A percentile compares a stretch with the other conserved stretches of the same genome.
These are phyloP conservation scores for Cladorrhinum samala DNA, from an alignment of 495 filamentous ascomycete genomes.

Conservation along the genomic window DNA sequence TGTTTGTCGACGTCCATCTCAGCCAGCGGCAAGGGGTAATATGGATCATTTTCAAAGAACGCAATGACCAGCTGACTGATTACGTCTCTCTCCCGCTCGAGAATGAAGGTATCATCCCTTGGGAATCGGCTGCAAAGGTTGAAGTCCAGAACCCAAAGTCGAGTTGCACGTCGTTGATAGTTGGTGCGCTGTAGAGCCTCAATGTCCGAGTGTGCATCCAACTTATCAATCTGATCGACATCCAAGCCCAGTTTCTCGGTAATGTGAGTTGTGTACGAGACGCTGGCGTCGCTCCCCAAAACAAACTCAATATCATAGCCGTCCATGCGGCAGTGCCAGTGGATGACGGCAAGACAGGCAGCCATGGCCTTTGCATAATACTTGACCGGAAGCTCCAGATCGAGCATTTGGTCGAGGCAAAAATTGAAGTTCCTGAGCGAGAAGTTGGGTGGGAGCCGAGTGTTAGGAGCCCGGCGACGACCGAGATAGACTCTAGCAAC, in stretches of 20 bases:
- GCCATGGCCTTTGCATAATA: not conserved
- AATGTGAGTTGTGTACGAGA: not conserved
- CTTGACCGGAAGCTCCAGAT: not conserved
- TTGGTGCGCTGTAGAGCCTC: not conserved
- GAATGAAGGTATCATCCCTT: not conserved
- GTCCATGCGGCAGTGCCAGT: not conserved
- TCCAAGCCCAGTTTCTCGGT: not conserved
- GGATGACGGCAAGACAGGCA: not conserved
- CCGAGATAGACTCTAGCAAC: too few species aligned
- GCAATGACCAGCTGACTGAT: conserved; percentile 8
- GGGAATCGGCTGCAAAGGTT: conserved; percentile 11
- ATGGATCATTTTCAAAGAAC: conserved; percentile 18
- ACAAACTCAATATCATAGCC: not conserved
- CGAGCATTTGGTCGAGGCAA: not conserved
- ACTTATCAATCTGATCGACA: not conserved
- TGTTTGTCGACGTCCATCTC: conserved; percentile 1
- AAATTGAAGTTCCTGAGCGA: not conserved
- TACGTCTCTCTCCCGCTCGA: conserved; percentile 2
- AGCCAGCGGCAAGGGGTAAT: conserved; percentile 12
- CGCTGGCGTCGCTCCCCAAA: not conserved
- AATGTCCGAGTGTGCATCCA: not conserved
- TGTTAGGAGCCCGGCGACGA: too few species aligned
- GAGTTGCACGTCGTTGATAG: not conserved
- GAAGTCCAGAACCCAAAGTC: conserved; percentile 15
- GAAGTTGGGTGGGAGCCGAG: too few species aligned